Base-by-base conservation (phyloP, 306 rosid species). In the Macrotyloma uniflorum region DNA sequence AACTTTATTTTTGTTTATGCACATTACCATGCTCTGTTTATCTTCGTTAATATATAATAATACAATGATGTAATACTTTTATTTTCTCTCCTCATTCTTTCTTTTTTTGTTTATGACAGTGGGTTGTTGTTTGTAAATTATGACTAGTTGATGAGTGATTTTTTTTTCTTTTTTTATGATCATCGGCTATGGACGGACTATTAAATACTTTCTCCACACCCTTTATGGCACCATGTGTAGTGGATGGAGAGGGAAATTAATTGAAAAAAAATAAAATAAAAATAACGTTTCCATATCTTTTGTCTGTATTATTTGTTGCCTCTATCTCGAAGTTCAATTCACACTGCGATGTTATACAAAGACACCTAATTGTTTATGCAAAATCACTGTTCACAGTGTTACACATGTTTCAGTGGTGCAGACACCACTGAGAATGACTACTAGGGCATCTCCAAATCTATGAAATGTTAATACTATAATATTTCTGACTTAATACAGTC, bases 1-100 rank as follows among this genome's bases (percentile, higher is more conserved):
- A 8, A 2, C 14, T 62, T 69, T 9, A 18, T 49, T 59, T 81
- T 77, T 65, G 66, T 30, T 72, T 28, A 72, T 65, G 24, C 82
- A 47, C 45, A 71, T 65, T 74, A 28, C 20, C 32, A 63, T 55
- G 32, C 5, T 64, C 8, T 80, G 71, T 64, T 71, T 57, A 66
- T 77, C 22, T 72, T 71, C 23, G 11, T 36, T 36, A 36, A 36
- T 36, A 38, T 12, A 47, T 50, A 1, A 50, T 70, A 26, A 26
- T 26, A 26, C 28, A 19, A 20, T 68, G 11, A 35, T 69, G 76
- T 68, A 78, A 59, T 74, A 59, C 33, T 46, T 18, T 19, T 8
- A 42, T 23, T 67, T 36, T n/a, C 15, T 66, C 16, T 47, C 22
- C 22, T 4, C 11, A 13, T 47, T 72, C 9, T 49, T 18, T 61